Evolutionary conservation across 169 alveolate species (phyloP), one percentile per base, ranked within the genome.

Genomic region (Eimeria sp.): DNA sequence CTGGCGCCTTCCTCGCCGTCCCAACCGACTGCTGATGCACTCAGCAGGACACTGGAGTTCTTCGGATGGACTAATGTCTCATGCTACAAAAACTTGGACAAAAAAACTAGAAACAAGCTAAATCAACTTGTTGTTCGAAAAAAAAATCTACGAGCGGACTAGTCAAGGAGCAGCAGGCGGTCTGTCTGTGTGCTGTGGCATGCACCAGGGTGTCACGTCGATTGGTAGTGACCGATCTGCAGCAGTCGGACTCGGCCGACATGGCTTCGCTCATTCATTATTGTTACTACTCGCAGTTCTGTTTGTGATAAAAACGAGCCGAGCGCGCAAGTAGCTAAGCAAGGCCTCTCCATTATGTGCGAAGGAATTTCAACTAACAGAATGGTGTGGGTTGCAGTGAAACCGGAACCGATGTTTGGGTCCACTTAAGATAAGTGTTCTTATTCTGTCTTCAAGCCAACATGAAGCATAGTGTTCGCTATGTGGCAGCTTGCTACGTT

Each of bases 151-250:
- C 47, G 14, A 0, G 80, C 80, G 22, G 10, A 34, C 80, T 7
- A 11, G 80, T 34, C 80, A 70, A 30, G 80, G 51, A 6, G n/a
- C 80, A 47, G 51, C 51, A 30, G 80, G 51, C 80, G 80, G 80
- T 70, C 80, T 30, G 80, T 22, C 80, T 47, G 80, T 70, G 51
- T 30, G 80, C 51, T 70, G 80, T 70, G 80, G 80, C 80, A 70
- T 70, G 80, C 80, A 70, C 49, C n/a, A 34, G 27, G n/a, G 51
- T 22, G 51, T 49, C 49, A 34, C 80, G 16, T 70, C 80, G 80
- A 70, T 70, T 30, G 51, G 51, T 27, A 70, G 14, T 7, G 80
- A 30, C 80, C 51, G 80, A 70, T 4, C 47, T n/a, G 51, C n/a
- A 3, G 51, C 51, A 7, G 51, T 30, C 22, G 3, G 27, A 14